Evolutionary conservation across 1,284 basidiomycete genomes (phyloP).

Genomic region (Neolentinus lepideus): DNA sequence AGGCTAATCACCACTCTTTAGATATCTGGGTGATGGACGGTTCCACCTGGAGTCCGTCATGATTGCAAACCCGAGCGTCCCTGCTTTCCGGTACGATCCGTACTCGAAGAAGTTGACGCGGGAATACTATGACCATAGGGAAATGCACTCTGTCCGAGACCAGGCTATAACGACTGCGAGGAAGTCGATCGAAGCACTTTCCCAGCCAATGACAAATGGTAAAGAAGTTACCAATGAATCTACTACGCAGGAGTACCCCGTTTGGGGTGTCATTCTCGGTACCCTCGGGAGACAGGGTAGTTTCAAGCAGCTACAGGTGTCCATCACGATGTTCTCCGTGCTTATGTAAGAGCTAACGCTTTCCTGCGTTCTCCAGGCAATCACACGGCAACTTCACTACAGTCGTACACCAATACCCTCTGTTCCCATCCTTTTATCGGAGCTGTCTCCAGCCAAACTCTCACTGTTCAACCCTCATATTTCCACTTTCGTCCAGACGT

Average conservation of each 20-base stretch:
- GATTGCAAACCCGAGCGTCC: constrained; percentile 96
- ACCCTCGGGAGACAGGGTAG: constrained; percentile 95
- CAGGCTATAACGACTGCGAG: constrained; percentile 74
- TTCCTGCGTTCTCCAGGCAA: constrained; percentile 44
- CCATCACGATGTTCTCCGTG: constrained; percentile 5
- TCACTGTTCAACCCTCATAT: constrained; percentile 77
- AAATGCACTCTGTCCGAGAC: constrained; percentile 78
- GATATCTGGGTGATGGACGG: constrained; percentile 95
- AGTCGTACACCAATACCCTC: constrained; percentile 59
- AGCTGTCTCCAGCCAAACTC: constrained; percentile 92
- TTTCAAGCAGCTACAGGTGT: constrained; percentile 77
- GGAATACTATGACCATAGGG: constrained; percentile 85
- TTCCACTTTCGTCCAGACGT: constrained; percentile 90
- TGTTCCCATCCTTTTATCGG: constrained; percentile 89
- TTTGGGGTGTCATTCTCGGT: constrained; percentile 95
- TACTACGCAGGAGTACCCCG: constrained; percentile 16
- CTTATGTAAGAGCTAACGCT: constrained; percentile 3
- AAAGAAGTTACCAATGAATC: background rate
- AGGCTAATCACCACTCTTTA: constrained; percentile 23
- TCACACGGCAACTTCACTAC: constrained; percentile 58
- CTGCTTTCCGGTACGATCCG: constrained; percentile 97
- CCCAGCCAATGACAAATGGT: too few relatives aligned
- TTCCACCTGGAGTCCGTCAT: constrained; percentile 99
- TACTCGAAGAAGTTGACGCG: constrained; percentile 96
- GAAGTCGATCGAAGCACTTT: constrained; percentile 43